Base-by-base conservation (phyloP, 805 yeast species). In the Hyphopichia homilentoma region DNA sequence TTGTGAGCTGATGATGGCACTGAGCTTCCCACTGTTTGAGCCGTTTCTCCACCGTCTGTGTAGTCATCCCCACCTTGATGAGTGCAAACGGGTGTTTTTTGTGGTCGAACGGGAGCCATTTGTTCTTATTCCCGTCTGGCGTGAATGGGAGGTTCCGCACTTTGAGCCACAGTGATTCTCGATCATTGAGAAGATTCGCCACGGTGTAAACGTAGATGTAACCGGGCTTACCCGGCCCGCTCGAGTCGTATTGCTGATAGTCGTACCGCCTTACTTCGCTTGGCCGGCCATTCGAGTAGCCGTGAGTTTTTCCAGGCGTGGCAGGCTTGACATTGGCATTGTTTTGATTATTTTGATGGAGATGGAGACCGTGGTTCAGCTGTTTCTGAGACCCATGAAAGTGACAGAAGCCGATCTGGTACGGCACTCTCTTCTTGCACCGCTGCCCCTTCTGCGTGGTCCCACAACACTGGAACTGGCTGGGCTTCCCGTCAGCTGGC, bases 21-120 rank as follows among this genome's bases (percentile, higher is more conserved):
- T 73, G 69, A 7, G 52, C 59, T 45, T 61, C 65, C 82, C 82
- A 76, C 43, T 76, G 80, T 24, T 47, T 47, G 13, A 76, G 44
- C 26, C 82, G 50, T 5, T 42, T 41, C 2, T 40, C 40, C 1
- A 75, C 76, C 0, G 61, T 51, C 32, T 65, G 68, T 0, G 75
- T 65, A 2, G 82, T 76, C 61, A 59, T 73, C 1, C 82, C 82
- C 1, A 76, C 65, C 40, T 76, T 76, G 12, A 76, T 50, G 11
- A 76, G 50, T 3, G 70, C 57, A 27, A 59, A 54, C n/a, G 51
- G 44, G 20, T 62, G 56, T 21, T 57, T 52, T 14, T 54, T 57
- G 2, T 73, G 55, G 23, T 67, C 47, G 41, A 68, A 65, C 7
- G 45, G 43, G 2, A 47, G 39, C 56, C 69, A 59, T 24, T 56